These are phyloP conservation scores for Exophiala bonariae DNA, from an alignment of 2,329 filamentous ascomycete genomes.

Conservation along the genomic window DNA sequence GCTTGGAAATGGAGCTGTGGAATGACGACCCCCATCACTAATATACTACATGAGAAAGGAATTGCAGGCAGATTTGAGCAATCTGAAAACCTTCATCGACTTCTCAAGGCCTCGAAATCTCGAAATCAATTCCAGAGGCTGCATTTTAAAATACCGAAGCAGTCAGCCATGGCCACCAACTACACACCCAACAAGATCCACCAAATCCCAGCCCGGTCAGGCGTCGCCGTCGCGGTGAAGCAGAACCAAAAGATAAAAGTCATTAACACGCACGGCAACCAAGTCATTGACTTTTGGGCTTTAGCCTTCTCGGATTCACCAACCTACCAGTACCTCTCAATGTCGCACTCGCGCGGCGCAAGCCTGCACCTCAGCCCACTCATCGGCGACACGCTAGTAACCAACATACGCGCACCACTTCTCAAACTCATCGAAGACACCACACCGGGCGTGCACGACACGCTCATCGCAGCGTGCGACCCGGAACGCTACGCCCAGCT, in stretches of 20 bases:
- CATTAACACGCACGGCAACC: constrained; percentile 49
- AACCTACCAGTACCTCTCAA: constrained; percentile 31
- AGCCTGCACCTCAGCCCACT: constrained; percentile 31
- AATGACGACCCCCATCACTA: no score
- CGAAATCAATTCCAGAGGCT: no score
- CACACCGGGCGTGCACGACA: constrained; percentile 40
- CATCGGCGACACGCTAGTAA: constrained; percentile 37
- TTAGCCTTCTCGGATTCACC: constrained; percentile 34
- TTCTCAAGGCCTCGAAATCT: no score
- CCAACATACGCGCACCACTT: constrained; percentile 38
- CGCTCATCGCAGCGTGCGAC: constrained; percentile 44
- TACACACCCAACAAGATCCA: constrained; percentile 10
- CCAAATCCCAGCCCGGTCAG: constrained; percentile 45
- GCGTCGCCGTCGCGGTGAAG: constrained; percentile 39
- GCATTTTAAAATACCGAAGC: no score
- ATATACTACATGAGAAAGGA: no score
- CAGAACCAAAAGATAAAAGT: constrained; percentile 45
- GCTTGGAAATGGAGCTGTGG: no score
- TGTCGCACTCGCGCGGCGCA: constrained; percentile 41
- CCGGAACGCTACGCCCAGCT: constrained; percentile 39
- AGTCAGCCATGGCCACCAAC: not conserved
- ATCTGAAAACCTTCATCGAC: no score
- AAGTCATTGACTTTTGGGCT: constrained; percentile 53
- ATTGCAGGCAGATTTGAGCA: no score
- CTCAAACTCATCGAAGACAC: constrained; percentile 40